Base-by-base conservation (phyloP, 208 protist species). In the Phytomonas francai region DNA sequence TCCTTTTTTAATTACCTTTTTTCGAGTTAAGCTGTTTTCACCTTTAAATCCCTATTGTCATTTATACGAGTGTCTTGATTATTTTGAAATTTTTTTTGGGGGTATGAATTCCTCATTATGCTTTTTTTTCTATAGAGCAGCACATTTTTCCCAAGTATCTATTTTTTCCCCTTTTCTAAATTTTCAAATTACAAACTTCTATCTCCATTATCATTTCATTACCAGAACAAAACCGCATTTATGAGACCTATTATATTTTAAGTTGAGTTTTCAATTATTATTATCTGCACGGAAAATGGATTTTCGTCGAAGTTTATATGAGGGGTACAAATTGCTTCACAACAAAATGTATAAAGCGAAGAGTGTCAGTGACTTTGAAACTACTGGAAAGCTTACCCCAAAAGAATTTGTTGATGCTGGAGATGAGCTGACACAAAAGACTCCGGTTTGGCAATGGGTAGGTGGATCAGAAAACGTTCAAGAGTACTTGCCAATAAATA, bases 371-470 rank as follows among this genome's bases (percentile, higher is more conserved):
- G 78, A 82, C 49, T 87, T 87, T 72, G 77, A 85, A 59, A 75
- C 67, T 0, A 85, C 81, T 5, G 89, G 86, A 12, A 75, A 72
- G 3, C 63, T 94, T 4, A 94, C 88, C 0, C 84, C 88, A 6
- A 76, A 88, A 58, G 85, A 94, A 69, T 99, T 98, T 87, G 93
- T 98, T 2, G 83, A 89, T 45, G 97, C 97, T 5, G 97, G 97
- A 19, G 97, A 99, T 76, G 76, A 96, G 56, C 81, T 98, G 9
- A 84, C 97, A 7, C 84, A 87, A 57, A 98, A 97, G 71, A 98
- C 96, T 72, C 94, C 94, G 27, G 97, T 98, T 2, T 99, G 98
- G 97, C 65, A 78, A 3, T 99, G 98, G 96, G 92, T 91, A 66
- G 71, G 94, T 49, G 80, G 90, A 1, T 57, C 66, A 7, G 95